Evolutionary conservation across 2,329 filamentous ascomycete species (phyloP), one percentile per base, ranked within the genome.

Genomic region (Cercospora nicotianae): DNA sequence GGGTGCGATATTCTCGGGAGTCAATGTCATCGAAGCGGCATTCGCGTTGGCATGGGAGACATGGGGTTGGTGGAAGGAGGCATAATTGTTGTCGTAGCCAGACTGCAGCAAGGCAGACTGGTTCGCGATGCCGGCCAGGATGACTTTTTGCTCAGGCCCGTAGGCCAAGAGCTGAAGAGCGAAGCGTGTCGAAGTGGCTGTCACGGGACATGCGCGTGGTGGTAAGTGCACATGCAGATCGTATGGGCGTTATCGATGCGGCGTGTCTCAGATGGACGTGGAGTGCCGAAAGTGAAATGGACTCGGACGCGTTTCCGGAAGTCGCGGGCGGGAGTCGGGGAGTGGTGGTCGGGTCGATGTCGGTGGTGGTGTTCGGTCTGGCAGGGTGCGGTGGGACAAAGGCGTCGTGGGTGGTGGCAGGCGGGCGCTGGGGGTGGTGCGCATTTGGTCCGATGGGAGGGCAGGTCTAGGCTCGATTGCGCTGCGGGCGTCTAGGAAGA

Each of bases 21-120:
- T 48, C n/a, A 53, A 31, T 31, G 39, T 66, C 48, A 60, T 63
- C 23, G 61, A 39, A 20, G 70, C 66, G 28, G 67, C 63, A 31
- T 33, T 62, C 30, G 67, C 66, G 60, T 67, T 64, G 62, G 65
- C 65, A 63, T 70, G 70, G 28, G 71, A 72, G 18, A 68, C 67
- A 53, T 65, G 42, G 42, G 58, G 60, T 2, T 39, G 53, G 63
- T 64, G 60, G 67, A 67, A 70, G 62, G 67, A 69, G 60, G 69
- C 69, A 70, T 77, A 74, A 13, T 68, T 33, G 26, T 94, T 88
- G 78, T 97, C 93, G 79, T 97, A 97, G 74, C 88, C 92, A 70
- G 92, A 86, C 60, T 65, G 64, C 64, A 65, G 58, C 39, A 60
- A 39, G 45, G 64, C 91, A 75, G 89, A 80, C 74, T 93, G 91